A percentile compares a stretch with the other conserved stretches of the same genome.
Evolutionary conservation across 1,139 yeast genomes (phyloP).

Genomic region (Yamadazyma trypodendri): DNA sequence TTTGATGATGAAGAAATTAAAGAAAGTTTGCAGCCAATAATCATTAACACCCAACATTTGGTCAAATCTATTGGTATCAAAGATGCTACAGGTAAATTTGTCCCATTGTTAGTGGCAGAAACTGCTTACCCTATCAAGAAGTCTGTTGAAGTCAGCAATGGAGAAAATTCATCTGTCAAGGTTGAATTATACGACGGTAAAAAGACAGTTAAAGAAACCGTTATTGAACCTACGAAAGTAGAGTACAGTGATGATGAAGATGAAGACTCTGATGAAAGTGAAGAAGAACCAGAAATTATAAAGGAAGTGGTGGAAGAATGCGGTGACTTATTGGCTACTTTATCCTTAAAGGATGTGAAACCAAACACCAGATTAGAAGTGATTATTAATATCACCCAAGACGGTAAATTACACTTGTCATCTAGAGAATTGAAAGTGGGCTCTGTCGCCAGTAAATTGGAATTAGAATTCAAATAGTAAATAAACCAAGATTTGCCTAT

Average conservation of each 20-base stretch:
- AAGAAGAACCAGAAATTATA: slow-evolving; percentile 68
- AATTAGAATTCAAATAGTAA: slow-evolving; percentile 23
- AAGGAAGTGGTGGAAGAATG: slow-evolving; percentile 74
- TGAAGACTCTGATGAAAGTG: slow-evolving; percentile 32
- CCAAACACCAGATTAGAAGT: slow-evolving; percentile 74
- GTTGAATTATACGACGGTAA: slow-evolving; percentile 84
- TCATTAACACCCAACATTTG: slow-evolving; percentile 86
- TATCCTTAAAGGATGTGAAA: slow-evolving; percentile 71
- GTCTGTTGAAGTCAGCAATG: slow-evolving; percentile 63
- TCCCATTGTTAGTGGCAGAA: slow-evolving; percentile 74
- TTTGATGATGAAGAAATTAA: slow-evolving; percentile 85
- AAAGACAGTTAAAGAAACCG: slow-evolving; percentile 74
- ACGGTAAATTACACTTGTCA: slow-evolving; percentile 76
- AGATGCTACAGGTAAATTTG: slow-evolving; percentile 69
- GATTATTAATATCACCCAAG: slow-evolving; percentile 78
- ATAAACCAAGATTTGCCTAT: no score
- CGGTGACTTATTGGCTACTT: slow-evolving; percentile 74
- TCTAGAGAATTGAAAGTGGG: slow-evolving; percentile 83
- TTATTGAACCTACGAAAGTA: slow-evolving; percentile 57
- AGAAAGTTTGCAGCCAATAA: slow-evolving; percentile 83
- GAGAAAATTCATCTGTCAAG: slow-evolving; percentile 57
- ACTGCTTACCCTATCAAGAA: slow-evolving; percentile 93
- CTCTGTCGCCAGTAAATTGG: slow-evolving; percentile 51
- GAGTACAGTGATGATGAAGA: slow-evolving; percentile 33
- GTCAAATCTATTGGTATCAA: slow-evolving; percentile 82